Evolutionary conservation across 129 eudicot genomes (phyloP).

Genomic region (Saussurea involucrata): DNA sequence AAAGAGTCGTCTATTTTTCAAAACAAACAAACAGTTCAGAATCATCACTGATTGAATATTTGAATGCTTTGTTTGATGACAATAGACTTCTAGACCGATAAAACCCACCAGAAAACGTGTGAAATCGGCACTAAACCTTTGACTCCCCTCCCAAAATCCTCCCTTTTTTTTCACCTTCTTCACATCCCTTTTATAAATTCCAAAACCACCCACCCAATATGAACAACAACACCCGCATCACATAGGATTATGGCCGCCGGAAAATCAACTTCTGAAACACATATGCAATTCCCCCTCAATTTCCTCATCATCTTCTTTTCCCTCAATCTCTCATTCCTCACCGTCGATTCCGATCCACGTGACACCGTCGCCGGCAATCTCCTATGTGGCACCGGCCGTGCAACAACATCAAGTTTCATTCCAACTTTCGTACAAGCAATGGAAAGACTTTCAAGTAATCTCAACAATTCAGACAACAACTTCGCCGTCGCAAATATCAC

Average conservation of each 20-base stretch:
- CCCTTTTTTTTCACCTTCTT: neutral
- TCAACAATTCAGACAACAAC: conserved; percentile 24
- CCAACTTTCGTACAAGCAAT: conserved; percentile 53
- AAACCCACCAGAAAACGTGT: conserved; percentile 19
- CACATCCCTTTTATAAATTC: conserved; percentile 11
- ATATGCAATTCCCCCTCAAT: neutral
- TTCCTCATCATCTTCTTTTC: neutral
- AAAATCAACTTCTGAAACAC: neutral
- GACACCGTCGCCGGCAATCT: conserved; percentile 43
- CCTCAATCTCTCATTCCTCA: conserved; percentile 5
- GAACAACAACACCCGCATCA: neutral
- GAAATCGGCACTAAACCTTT: conserved; percentile 27
- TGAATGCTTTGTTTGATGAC: too few relatives aligned
- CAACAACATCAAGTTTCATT: conserved; percentile 39
- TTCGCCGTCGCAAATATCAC: conserved; percentile 32
- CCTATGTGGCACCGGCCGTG: conserved; percentile 36
- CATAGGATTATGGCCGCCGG: conserved; percentile 7
- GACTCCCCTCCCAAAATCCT: conserved; percentile 7
- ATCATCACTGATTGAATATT: too few relatives aligned
- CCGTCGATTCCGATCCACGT: conserved; percentile 46
- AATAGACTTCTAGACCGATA: neutral
- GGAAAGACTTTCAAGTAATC: conserved; percentile 41
- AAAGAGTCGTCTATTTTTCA: too few relatives aligned
- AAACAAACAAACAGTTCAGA: too few relatives aligned
- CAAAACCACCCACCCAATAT: conserved; percentile 3